phyloP scores from a whole-genome alignment of 441 rosid species.

The Erodium texanum region DNA sequence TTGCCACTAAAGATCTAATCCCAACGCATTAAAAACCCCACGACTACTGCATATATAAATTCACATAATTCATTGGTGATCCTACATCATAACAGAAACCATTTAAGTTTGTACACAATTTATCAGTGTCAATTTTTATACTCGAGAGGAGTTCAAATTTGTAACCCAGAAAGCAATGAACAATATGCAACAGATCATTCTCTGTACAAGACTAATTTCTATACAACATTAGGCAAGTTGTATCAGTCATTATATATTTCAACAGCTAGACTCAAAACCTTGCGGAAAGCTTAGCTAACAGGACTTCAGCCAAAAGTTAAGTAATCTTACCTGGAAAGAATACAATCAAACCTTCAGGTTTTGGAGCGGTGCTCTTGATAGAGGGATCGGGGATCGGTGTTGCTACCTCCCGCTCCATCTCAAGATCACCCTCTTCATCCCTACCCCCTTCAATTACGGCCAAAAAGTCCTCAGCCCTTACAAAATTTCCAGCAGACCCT shows the following conservation, averaged over 20 bases:
- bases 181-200: background rate
- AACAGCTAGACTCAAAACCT: slow-evolving; percentile 1
- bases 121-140: background rate
- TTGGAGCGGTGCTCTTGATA: slow-evolving; percentile 47
- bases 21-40: background rate
- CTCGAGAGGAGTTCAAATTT: background rate
- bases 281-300: background rate
- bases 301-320: slow-evolving; percentile 11
- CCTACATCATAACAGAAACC: background rate
- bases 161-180: slow-evolving; percentile 3
- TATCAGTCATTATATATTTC: background rate
- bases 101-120: background rate
- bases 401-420: slow-evolving; percentile 35
- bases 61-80: slow-evolving; percentile 1
- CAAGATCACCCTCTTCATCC: slow-evolving; percentile 94
- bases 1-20: background rate
- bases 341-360: slow-evolving; percentile 69
- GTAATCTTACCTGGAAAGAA: slow-evolving; percentile 77
- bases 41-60: background rate
- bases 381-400: slow-evolving; percentile 40
- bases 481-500: slow-evolving; percentile 83
- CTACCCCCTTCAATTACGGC: slow-evolving; percentile 65
- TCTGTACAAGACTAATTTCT: background rate
- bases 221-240: background rate
- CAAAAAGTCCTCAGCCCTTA: slow-evolving; percentile 69